phyloP scores from a whole-genome alignment of 169 alveolate genomes.

The Hepatocystis sp. region DNA sequence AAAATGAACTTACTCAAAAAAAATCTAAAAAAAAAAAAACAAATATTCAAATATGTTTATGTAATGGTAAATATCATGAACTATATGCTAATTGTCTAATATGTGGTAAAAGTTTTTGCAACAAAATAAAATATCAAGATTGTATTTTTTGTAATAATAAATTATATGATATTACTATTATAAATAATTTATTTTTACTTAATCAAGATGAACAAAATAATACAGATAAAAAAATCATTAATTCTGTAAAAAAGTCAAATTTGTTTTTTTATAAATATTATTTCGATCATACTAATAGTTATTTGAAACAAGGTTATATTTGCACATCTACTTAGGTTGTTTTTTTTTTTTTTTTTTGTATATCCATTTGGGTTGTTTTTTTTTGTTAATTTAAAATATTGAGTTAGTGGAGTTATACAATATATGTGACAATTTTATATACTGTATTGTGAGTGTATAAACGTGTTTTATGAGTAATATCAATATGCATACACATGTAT shows the following conservation, averaged over 20 bases:
- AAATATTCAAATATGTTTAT: constrained; percentile 27
- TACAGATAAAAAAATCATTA: constrained; percentile 1
- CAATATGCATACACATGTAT: too few species aligned
- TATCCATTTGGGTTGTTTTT: neutral
- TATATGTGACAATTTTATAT: too few species aligned
- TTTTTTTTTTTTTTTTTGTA: neutral
- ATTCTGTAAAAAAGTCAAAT: constrained; percentile 17
- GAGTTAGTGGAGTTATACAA: too few species aligned
- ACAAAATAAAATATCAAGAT: constrained; percentile 44
- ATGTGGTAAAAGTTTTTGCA: constrained; percentile 62
- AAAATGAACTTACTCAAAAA: neutral
- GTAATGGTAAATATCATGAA: constrained; percentile 50
- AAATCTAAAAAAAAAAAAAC: constrained; percentile 28
- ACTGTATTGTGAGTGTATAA: too few species aligned
- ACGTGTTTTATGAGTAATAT: too few species aligned
- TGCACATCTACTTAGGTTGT: neutral
- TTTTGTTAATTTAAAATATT: too few species aligned
- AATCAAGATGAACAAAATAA: neutral
- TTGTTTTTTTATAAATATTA: constrained; percentile 27
- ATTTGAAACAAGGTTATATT: constrained; percentile 34
- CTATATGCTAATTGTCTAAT: constrained; percentile 49
- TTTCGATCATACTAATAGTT: constrained; percentile 21
- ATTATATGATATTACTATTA: constrained; percentile 15
- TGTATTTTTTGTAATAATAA: constrained; percentile 44
- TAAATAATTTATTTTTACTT: constrained; percentile 9